A percentile compares a stretch with the other conserved stretches of the same genome.
Conservation (phyloP, 306 rosid species). For the Ormosia semicastrata region DNA sequence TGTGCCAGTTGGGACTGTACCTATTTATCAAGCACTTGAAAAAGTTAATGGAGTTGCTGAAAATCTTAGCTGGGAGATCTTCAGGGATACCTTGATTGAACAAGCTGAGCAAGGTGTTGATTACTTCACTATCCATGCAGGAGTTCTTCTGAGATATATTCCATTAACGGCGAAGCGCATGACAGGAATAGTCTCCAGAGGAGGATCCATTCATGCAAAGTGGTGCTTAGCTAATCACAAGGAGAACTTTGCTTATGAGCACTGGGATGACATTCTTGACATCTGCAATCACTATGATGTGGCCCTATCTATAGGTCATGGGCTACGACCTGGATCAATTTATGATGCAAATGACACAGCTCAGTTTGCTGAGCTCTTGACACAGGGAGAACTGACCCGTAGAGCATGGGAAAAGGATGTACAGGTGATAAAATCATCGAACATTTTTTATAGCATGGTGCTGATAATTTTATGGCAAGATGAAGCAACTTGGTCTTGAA, state of each 20-base stretch:
- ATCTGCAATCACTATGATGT: constrained; percentile 95
- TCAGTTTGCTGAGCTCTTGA: constrained; percentile 97
- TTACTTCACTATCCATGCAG: constrained; percentile 99
- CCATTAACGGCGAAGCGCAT: constrained; percentile 96
- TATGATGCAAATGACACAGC: constrained; percentile 99
- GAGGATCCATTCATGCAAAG: constrained; percentile 99
- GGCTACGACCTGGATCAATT: constrained; percentile 96
- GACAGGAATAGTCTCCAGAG: constrained; percentile 98
- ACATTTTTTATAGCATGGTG: constrained; percentile 8
- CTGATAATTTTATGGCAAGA: neutral
- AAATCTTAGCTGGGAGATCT: constrained; percentile 85
- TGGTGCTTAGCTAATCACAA: constrained; percentile 98
- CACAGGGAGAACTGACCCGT: constrained; percentile 97
- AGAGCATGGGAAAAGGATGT: constrained; percentile 99
- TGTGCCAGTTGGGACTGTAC: constrained; percentile 98
- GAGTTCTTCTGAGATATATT: constrained; percentile 89
- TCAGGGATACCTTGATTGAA: constrained; percentile 91
- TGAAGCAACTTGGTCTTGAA: neutral
- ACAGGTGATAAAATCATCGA: constrained; percentile 54
- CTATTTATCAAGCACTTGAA: constrained; percentile 98
- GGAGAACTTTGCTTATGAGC: constrained; percentile 96
- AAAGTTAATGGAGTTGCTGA: constrained; percentile 95
- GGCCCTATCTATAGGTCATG: constrained; percentile 94
- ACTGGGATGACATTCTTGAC: constrained; percentile 98
- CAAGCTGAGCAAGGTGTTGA: constrained; percentile 99